Base-by-base conservation (phyloP, 2,329 filamentous ascomycete species). In the Fusarium chlamydosporum region DNA sequence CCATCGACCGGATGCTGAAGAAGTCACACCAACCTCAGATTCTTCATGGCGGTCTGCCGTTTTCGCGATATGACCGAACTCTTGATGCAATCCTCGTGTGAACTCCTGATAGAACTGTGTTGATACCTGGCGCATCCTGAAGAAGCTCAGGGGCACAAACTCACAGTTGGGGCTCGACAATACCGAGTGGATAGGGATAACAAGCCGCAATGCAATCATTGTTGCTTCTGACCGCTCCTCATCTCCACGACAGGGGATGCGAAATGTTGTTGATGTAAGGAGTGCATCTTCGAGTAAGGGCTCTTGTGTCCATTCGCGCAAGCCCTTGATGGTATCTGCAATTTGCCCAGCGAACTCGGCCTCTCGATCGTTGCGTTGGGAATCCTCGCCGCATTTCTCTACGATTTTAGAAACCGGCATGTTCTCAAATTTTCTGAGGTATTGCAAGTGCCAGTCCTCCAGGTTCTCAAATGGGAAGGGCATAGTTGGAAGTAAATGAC, bases 61-160 rank as follows among this genome's bases (percentile, higher is more conserved):
- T 56, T 82, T 79, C 31, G 85, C 72, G 15, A 86, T 75, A 20
- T 82, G 84, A 15, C 84, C 84, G 59, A 91, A 84, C 65, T 92
- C 89, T 63, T 86, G 84, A 71, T 89, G 86, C 4, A 90, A 82
- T 33, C 84, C 83, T 58, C 86, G 84, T 2, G 85, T 83, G 71
- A 92, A 92, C 4, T 83, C 84, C 6, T 86, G 82, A 43, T 88
- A 84, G 67, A 88, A 85, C 1, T 83, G 81, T 70, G 89, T 85
- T 0, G 87, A 83, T 65, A 90, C 85, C 76, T 92, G 91, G 60
- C 89, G 88, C 9, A 86, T 81, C 68, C 87, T 88, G 80, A 92
- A 92, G 68, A 92, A 88, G 43, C 80, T 85, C 31, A 92, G 79
- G 0, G 90, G 89, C 2, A 86, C 82, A 67, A 91, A 90, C 56